Evolutionary conservation across 1,139 yeast genomes (phyloP).

Genomic region (Diutina sp.): DNA sequence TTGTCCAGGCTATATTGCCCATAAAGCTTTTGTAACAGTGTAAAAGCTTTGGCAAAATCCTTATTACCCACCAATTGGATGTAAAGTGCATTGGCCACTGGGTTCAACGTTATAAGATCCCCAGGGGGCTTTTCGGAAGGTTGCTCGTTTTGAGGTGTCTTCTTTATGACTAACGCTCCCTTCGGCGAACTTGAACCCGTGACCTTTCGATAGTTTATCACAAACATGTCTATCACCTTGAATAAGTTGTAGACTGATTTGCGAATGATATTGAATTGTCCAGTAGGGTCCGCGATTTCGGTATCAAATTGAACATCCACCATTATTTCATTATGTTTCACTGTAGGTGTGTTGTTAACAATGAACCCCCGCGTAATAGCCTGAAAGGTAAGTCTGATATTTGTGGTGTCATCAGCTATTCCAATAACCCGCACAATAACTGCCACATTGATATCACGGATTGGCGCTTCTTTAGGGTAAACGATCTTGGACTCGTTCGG

Average conservation of each 20-base stretch:
- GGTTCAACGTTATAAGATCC: slow-evolving; percentile 40
- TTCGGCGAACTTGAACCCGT: slow-evolving; percentile 6
- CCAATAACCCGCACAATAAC: slow-evolving; percentile 41
- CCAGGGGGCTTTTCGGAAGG: neutral
- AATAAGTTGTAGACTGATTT: slow-evolving; percentile 17
- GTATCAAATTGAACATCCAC: slow-evolving; percentile 17
- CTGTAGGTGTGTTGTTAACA: slow-evolving; percentile 8
- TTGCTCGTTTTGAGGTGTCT: neutral
- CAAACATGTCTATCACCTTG: slow-evolving; percentile 27
- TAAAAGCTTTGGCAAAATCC: slow-evolving; percentile 30
- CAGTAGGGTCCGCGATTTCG: slow-evolving; percentile 9
- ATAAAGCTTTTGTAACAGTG: slow-evolving; percentile 21
- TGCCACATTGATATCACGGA: slow-evolving; percentile 11
- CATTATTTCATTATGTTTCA: slow-evolving; percentile 17
- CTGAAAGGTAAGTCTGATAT: slow-evolving; percentile 36
- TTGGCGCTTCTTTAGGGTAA: slow-evolving; percentile 8
- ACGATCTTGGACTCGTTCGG: slow-evolving; percentile 28
- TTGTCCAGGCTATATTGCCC: neutral
- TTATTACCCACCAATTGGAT: slow-evolving; percentile 37
- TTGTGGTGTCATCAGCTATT: slow-evolving; percentile 31
- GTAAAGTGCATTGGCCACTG: slow-evolving; percentile 48
- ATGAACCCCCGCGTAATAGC: slow-evolving; percentile 37
- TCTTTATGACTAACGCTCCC: slow-evolving; percentile 1
- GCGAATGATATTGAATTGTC: slow-evolving; percentile 15
- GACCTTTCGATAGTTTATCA: slow-evolving; percentile 26